A percentile compares a stretch with the other conserved stretches of the same genome.
These are phyloP conservation scores for Nitzschia putrida DNA, from an alignment of 108 stramenopile genomes.

Conservation along the genomic window DNA sequence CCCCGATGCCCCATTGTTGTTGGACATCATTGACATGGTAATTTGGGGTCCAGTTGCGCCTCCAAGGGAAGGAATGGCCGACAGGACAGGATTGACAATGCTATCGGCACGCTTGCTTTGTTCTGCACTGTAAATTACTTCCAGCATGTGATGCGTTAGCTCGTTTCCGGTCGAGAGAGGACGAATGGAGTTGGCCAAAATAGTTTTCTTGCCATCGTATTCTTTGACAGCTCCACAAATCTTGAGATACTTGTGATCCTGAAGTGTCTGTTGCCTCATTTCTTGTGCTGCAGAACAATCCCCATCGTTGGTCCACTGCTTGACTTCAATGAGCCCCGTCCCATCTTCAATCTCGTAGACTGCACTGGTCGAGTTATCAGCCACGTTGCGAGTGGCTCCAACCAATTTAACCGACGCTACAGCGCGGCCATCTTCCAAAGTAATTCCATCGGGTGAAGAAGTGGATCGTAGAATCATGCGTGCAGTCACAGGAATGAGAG, in stretches of 20 bases:
- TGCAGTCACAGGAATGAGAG: conserved; percentile 74
- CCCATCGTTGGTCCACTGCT: conserved; percentile 73
- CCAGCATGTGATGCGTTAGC: conserved; percentile 81
- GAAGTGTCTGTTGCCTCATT: conserved; percentile 41
- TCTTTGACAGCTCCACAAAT: conserved; percentile 73
- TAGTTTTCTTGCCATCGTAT: conserved; percentile 62
- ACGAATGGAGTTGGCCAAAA: conserved; percentile 72
- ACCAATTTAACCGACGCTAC: conserved; percentile 73
- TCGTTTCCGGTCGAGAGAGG: conserved; percentile 66
- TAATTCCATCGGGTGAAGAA: conserved; percentile 33
- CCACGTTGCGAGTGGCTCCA: conserved; percentile 57
- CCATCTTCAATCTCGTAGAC: conserved; percentile 82
- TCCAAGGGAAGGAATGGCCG: conserved; percentile 42
- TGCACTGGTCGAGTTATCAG: conserved; percentile 60
- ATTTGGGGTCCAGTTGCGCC: conserved; percentile 6
- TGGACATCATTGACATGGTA: too few relatives aligned
- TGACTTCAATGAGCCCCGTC: conserved; percentile 76
- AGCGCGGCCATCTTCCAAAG: conserved; percentile 69
- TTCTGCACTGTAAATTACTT: conserved; percentile 73
- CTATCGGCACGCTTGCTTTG: conserved; percentile 40
- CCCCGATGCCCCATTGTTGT: conserved; percentile 3
- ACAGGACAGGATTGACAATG: conserved; percentile 34
- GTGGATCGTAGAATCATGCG: conserved; percentile 52
- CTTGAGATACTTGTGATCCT: conserved; percentile 68
- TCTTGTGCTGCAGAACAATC: conserved; percentile 55